phyloP scores from a whole-genome alignment of 805 yeast species.

The Sungouiella thailandica region DNA sequence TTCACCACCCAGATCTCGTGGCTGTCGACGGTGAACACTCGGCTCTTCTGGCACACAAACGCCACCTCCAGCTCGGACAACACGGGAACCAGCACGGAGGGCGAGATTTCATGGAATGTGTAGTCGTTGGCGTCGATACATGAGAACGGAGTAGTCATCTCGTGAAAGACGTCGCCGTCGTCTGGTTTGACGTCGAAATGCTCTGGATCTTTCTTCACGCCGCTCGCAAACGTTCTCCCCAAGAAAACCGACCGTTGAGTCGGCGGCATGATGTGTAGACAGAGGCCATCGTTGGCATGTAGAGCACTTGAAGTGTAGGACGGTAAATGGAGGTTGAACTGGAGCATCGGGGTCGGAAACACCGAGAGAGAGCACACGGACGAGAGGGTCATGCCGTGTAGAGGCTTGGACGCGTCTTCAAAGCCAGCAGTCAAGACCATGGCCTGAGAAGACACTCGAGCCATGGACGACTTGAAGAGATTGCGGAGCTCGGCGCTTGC shows the following conservation, averaged over 20 bases:
- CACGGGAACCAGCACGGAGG: conserved; percentile 45
- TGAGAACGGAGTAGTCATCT: conserved; percentile 53
- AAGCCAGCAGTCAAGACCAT: conserved; percentile 36
- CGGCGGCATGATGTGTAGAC: conserved; percentile 74
- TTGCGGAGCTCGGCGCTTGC: background rate
- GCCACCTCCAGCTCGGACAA: conserved; percentile 54
- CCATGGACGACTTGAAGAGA: conserved; percentile 29
- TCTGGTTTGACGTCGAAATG: conserved; percentile 9
- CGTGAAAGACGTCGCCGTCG: conserved; percentile 37
- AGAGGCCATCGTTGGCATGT: conserved; percentile 47
- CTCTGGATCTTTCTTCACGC: conserved; percentile 43
- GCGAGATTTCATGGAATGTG: conserved; percentile 13
- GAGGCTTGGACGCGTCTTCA: conserved; percentile 4
- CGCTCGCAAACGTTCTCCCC: conserved; percentile 61
- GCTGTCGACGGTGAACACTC: conserved; percentile 60
- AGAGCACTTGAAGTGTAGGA: conserved; percentile 70
- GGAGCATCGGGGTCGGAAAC: conserved; percentile 70
- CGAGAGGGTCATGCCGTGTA: conserved; percentile 79
- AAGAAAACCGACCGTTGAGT: conserved; percentile 46
- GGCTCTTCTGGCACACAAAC: conserved; percentile 53
- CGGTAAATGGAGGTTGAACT: conserved; percentile 83
- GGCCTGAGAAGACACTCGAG: conserved; percentile 37
- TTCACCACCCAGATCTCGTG: conserved; percentile 90
- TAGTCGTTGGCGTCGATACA: conserved; percentile 29
- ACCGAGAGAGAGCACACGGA: conserved; percentile 81